These are phyloP conservation scores for Penicillium sp. DNA, from an alignment of 2,329 filamentous ascomycete genomes.

Conservation along the genomic window DNA sequence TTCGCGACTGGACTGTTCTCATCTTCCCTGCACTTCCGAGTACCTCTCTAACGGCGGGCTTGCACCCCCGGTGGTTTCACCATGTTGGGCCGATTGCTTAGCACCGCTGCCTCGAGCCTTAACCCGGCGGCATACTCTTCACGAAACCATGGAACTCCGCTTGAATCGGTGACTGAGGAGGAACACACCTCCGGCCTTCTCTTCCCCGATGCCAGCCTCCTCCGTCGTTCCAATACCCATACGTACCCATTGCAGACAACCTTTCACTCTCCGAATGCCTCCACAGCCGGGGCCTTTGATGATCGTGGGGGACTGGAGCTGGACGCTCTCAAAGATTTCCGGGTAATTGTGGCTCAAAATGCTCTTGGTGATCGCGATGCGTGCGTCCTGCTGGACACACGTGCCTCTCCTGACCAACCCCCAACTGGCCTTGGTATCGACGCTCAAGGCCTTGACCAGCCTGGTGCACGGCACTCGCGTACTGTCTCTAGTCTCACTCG, in stretches of 20 bases:
- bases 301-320: conserved; percentile 50
- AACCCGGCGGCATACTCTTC: conserved; percentile 43
- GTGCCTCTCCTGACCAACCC: conserved; percentile 30
- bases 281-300: conserved; percentile 47
- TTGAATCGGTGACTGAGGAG: conserved; percentile 53
- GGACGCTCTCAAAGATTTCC: conserved; percentile 47
- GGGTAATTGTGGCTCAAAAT: conserved; percentile 51
- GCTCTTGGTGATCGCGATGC: conserved; percentile 51
- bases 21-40: conserved; percentile 14
- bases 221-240: conserved; percentile 43
- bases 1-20: conserved; percentile 15
- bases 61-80: conserved; percentile 21
- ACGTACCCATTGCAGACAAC: conserved; percentile 45
- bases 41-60: conserved; percentile 15
- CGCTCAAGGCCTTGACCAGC: conserved; percentile 33
- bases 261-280: conserved; percentile 46
- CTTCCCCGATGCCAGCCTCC: conserved; percentile 48
- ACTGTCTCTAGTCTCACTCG: conserved; percentile 42
- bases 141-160: conserved; percentile 37
- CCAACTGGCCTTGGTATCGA: conserved; percentile 40
- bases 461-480: conserved; percentile 37
- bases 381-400: conserved; percentile 49
- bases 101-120: conserved; percentile 46
- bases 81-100: conserved; percentile 48
- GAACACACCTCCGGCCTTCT: conserved; percentile 51